Percentiles rank a stretch among this genome's conserved stretches.
These are phyloP conservation scores for Umbelopsis sp. DNA, from an alignment of 192 early-diverging fungal genomes.

Conservation along the genomic window DNA sequence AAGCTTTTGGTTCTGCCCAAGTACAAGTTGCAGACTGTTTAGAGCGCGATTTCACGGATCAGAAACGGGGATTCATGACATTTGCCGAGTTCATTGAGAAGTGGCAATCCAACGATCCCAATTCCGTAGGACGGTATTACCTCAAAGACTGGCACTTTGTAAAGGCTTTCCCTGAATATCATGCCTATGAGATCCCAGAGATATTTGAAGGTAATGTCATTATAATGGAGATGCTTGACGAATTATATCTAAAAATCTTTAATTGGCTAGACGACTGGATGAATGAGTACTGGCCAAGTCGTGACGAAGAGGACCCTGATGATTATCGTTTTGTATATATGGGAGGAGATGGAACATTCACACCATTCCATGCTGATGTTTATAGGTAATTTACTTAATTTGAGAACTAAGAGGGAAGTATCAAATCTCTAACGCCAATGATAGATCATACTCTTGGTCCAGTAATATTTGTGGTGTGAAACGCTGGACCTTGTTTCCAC, in stretches of 20 bases:
- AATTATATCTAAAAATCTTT: slow-evolving; percentile 19
- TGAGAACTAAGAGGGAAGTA: not conserved
- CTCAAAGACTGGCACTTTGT: slow-evolving; percentile 78
- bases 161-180: slow-evolving; percentile 39
- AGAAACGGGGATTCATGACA: slow-evolving; percentile 56
- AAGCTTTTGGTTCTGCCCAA: slow-evolving; percentile 35
- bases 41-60: slow-evolving; percentile 61
- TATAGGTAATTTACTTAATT: slow-evolving; percentile 43
- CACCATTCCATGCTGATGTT: slow-evolving; percentile 79
- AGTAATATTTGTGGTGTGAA: slow-evolving; percentile 74
- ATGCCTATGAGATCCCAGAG: slow-evolving; percentile 45
- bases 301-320: slow-evolving; percentile 58
- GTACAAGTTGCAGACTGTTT: slow-evolving; percentile 69
- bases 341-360: slow-evolving; percentile 71
- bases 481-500: slow-evolving; percentile 69
- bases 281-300: slow-evolving; percentile 58
- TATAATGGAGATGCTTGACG: not conserved
- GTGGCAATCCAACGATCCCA: slow-evolving; percentile 39
- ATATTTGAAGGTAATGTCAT: slow-evolving; percentile 45
- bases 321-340: slow-evolving; percentile 77
- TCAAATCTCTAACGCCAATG: not conserved
- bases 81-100: slow-evolving; percentile 55
- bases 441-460: slow-evolving; percentile 74
- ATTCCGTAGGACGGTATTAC: slow-evolving; percentile 39
- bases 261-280: slow-evolving; percentile 65